These are phyloP conservation scores for Aspergillus intermedius DNA, from an alignment of 2,329 filamentous ascomycete genomes.

Conservation along the genomic window DNA sequence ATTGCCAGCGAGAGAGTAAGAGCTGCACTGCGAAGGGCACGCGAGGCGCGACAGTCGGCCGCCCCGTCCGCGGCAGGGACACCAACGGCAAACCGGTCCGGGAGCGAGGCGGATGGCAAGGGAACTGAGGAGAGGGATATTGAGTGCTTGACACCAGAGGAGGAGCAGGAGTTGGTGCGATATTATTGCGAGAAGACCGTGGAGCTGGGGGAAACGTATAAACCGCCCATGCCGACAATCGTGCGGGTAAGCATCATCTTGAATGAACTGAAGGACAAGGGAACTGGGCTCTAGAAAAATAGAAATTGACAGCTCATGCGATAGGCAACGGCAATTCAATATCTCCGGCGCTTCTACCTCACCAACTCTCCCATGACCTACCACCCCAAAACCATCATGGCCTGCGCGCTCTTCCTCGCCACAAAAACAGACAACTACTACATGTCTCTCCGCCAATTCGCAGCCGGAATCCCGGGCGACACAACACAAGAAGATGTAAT, in stretches of 20 bases:
- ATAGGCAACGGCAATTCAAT: constrained; percentile 75
- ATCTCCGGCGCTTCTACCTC: constrained; percentile 89
- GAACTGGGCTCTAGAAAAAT: background rate
- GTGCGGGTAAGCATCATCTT: constrained; percentile 47
- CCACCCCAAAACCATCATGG: constrained; percentile 79
- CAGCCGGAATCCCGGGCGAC: constrained; percentile 61
- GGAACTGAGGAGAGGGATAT: constrained; percentile 42
- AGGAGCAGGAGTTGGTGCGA: constrained; percentile 74
- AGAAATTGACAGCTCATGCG: constrained; percentile 1
- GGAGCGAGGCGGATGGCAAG: constrained; percentile 28
- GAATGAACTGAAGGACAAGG: background rate
- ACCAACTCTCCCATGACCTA: constrained; percentile 97
- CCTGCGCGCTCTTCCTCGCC: constrained; percentile 85
- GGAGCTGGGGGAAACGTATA: constrained; percentile 54
- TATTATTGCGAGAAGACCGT: constrained; percentile 64
- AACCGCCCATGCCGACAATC: constrained; percentile 50
- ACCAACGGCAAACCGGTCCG: constrained; percentile 24
- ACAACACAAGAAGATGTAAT: constrained; percentile 75
- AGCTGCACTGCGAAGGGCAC: constrained; percentile 48
- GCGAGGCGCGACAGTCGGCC: constrained; percentile 27
- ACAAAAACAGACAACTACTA: constrained; percentile 88
- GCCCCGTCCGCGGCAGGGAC: constrained; percentile 26
- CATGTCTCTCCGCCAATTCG: constrained; percentile 60
- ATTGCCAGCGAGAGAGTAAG: constrained; percentile 65
- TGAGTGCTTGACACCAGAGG: constrained; percentile 74